These are phyloP conservation scores for Pezicula carpinea DNA, from an alignment of 2,329 filamentous ascomycete species.

Conservation along the genomic window DNA sequence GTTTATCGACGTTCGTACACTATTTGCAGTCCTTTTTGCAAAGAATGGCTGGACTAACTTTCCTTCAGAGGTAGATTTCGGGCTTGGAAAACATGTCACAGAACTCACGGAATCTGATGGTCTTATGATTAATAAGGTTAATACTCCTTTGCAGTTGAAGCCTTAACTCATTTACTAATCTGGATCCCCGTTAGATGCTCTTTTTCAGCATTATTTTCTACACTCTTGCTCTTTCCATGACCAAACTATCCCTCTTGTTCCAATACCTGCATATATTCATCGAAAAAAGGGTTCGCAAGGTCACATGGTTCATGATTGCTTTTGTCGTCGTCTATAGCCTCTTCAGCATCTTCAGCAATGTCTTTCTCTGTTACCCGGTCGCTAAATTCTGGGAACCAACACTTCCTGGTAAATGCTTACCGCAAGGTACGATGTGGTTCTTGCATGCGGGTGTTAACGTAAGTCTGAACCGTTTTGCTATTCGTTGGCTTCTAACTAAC, in stretches of 20 bases:
- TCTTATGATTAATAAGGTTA: neutral
- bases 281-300: neutral
- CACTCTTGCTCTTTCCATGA: neutral
- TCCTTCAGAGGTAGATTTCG: neutral
- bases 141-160: no score
- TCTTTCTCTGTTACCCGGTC: neutral
- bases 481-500: no score
- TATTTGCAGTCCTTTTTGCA: neutral
- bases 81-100: neutral
- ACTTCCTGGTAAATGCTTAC: neutral
- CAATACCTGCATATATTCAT: neutral
- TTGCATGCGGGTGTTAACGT: neutral
- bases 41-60: neutral
- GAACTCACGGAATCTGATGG: neutral
- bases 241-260: neutral
- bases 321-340: neutral
- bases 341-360: neutral
- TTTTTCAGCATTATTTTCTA: constrained; percentile 1
- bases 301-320: neutral
- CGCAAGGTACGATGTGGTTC: neutral
- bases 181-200: neutral
- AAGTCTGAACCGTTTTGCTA: neutral
- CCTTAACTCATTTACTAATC: neutral
- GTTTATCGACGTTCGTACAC: neutral
- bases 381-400: neutral